Conservation (phyloP, 192 early-diverging fungal genomes). For the Coemansia sp. region DNA sequence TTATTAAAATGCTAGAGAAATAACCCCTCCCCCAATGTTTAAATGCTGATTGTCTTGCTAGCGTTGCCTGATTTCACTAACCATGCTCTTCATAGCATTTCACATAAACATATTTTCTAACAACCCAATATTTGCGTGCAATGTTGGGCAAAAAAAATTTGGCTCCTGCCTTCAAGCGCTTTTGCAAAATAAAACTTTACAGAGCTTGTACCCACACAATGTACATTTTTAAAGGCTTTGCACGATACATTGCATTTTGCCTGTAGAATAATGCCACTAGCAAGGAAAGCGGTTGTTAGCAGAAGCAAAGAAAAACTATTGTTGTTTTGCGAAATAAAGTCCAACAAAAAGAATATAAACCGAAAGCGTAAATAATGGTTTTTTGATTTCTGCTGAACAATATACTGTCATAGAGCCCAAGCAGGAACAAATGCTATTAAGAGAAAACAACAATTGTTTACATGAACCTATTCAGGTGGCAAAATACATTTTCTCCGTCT, state of each 20-base stretch:
- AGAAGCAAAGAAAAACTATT: background rate
- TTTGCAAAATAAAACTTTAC: too few species aligned
- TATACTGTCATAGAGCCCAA: background rate
- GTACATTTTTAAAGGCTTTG: background rate
- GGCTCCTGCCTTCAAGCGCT: too few species aligned
- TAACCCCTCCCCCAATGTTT: too few species aligned
- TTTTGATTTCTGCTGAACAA: background rate
- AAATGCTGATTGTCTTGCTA: too few species aligned
- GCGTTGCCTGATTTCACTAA: too few species aligned
- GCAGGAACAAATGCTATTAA: background rate
- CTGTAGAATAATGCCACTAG: background rate
- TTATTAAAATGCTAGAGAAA: too few species aligned
- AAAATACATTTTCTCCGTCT: background rate
- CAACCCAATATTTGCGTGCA: too few species aligned
- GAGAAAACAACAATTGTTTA: background rate
- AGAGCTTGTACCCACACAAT: too few species aligned
- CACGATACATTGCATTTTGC: background rate
- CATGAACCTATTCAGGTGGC: background rate
- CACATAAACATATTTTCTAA: too few species aligned
- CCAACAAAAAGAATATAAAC: background rate
- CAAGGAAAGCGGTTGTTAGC: too few species aligned
- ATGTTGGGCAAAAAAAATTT: too few species aligned
- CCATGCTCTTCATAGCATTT: too few species aligned
- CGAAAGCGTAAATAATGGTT: background rate
- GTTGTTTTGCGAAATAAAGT: background rate